Base-by-base conservation (phyloP, 495 filamentous ascomycete genomes). In the Lineolata rhizophorae region DNA sequence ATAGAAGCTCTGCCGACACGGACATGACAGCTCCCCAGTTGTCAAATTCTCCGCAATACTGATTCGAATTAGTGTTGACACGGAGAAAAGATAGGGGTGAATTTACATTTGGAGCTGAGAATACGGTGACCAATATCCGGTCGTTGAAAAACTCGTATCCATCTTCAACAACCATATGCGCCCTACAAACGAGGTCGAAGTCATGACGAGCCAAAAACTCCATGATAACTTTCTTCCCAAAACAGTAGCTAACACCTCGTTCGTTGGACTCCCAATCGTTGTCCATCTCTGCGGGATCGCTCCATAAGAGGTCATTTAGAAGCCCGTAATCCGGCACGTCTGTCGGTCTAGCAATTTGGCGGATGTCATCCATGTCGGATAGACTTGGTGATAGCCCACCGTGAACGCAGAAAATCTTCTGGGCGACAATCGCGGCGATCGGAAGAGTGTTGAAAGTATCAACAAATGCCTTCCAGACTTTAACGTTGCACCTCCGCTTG, bases 11-110 rank as follows among this genome's bases (percentile, higher is more conserved):
- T 8, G 66, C 67, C 1, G 81, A 91, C 10, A 99, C 87, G 6
- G 84, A 91, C 87, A 99, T 99, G 36, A 95, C 82, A 27, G 87
- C 87, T 11, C 87, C 87, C 81, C 87, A 95, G 35, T 99, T 99
- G 49, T 99, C 87, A 45, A 99, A 99, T 54, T 99, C 87, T 39
- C 87, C 87, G 46, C 87, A 99, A 48, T 99, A 99, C 83, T 93
- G 43, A 6, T 35, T 13, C 29, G 14, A 29, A 24, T 25, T 10
- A 33, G n/a, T n/a, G n/a, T n/a, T n/a, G n/a, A n/a, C n/a, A 8
- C 3, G 11, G 30, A 35, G 30, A 16, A 28, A 8, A 30, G 6
- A 28, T 38, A 41, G 17, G 10, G 27, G 29, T 12, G 22, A 20
- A 65, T 80, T 67, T 62, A 92, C 83, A 45, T 97, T 99, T 15